These are phyloP conservation scores for Mycena vitilis DNA, from an alignment of 768 basidiomycete genomes.

Conservation along the genomic window DNA sequence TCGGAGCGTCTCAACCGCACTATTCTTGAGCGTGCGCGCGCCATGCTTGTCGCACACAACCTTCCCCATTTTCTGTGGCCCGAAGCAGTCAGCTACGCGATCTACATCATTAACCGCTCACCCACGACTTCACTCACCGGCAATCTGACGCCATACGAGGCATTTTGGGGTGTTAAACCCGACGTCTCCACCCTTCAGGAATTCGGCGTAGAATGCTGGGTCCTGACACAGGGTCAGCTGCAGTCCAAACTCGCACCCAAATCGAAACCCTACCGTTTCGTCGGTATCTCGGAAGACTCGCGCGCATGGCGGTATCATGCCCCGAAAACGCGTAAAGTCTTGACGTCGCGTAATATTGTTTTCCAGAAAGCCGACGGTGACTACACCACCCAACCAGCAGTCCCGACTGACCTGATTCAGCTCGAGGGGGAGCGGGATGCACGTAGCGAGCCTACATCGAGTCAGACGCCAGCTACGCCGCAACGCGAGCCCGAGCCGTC, in stretches of 20 bases:
- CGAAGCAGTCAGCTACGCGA: slow-evolving; percentile 38
- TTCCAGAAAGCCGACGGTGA: neutral
- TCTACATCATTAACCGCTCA: slow-evolving; percentile 39
- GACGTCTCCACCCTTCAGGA: neutral
- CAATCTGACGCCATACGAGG: slow-evolving; percentile 21
- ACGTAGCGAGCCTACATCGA: neutral
- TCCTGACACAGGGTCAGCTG: neutral
- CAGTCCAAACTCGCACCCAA: neutral
- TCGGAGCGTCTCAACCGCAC: slow-evolving; percentile 43
- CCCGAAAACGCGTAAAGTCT: neutral
- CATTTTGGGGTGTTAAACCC: slow-evolving; percentile 8
- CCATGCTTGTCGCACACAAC: slow-evolving; percentile 39
- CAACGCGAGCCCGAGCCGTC: neutral
- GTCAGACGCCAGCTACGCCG: neutral
- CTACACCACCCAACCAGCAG: neutral
- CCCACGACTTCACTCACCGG: neutral
- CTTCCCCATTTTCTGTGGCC: slow-evolving; percentile 44
- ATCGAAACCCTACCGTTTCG: neutral
- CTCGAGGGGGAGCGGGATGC: slow-evolving; percentile 22
- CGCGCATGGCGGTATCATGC: neutral
- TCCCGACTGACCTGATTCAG: slow-evolving; percentile 9
- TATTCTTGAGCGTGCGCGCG: slow-evolving; percentile 28
- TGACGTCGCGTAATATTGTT: neutral
- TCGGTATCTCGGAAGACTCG: neutral
- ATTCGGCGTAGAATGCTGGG: neutral